A percentile compares a stretch with the other conserved stretches of the same genome.
Conservation (phyloP, 2,329 filamentous ascomycete genomes). For the Epichloe baconii region DNA sequence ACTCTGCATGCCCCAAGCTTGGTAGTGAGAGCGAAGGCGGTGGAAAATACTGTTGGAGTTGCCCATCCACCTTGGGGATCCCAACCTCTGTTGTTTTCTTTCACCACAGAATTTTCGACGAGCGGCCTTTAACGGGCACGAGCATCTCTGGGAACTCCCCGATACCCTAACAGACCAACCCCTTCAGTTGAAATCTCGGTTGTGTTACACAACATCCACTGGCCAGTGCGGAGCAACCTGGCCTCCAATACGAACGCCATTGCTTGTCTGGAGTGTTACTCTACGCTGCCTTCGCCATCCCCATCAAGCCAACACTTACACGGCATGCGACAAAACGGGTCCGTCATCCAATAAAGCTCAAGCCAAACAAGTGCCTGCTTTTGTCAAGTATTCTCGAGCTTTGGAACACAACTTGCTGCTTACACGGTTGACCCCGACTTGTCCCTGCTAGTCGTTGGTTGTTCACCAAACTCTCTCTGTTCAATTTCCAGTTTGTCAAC, state of each 20-base stretch:
- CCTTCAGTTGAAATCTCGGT: not conserved
- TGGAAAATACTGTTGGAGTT: not conserved
- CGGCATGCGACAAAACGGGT: conserved; percentile 11
- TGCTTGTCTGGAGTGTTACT: not conserved
- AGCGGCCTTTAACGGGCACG: not conserved
- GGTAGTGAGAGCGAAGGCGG: not conserved
- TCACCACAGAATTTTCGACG: not conserved
- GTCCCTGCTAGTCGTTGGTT: not conserved
- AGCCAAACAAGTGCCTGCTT: not conserved
- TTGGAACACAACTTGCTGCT: not conserved
- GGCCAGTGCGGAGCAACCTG: not conserved
- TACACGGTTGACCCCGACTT: not conserved
- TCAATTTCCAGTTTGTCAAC: not conserved
- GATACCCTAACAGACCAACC: not conserved
- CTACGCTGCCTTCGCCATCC: not conserved
- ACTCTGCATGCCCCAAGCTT: not conserved
- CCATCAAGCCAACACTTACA: conserved; percentile 7
- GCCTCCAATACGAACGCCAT: not conserved
- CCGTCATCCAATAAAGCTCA: not conserved
- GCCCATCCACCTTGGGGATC: not conserved
- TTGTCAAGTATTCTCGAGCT: not conserved
- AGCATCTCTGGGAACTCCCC: not conserved
- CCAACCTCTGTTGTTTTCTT: not conserved
- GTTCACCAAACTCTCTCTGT: not conserved
- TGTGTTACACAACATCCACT: conserved; percentile 4